These are phyloP conservation scores for Isoetes taiwanensis DNA, from an alignment of 75 land plant genomes.

Conservation along the genomic window DNA sequence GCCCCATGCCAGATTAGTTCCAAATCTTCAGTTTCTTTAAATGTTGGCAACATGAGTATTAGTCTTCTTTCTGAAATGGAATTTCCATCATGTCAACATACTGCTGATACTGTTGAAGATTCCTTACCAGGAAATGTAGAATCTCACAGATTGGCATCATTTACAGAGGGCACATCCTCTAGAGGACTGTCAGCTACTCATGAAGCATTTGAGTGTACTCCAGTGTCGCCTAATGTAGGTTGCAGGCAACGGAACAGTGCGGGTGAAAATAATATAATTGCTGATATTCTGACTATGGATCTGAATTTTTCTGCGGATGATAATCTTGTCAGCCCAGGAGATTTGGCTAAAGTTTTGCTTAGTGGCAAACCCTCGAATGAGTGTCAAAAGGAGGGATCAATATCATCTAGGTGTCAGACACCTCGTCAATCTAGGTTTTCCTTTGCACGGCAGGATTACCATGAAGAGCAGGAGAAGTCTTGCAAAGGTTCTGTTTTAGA, in stretches of 20 bases:
- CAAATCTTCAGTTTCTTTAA: too few species aligned
- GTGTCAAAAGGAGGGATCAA: slow-evolving; percentile 6
- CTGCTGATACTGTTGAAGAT: neutral
- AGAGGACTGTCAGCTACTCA: neutral
- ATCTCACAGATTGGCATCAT: neutral
- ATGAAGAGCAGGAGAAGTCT: too few species aligned
- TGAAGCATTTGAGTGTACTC: neutral
- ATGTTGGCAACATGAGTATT: too few species aligned
- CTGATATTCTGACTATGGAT: slow-evolving; percentile 51
- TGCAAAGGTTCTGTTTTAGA: too few species aligned
- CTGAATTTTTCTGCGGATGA: slow-evolving; percentile 44
- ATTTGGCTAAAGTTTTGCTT: slow-evolving; percentile 27
- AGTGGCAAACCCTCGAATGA: slow-evolving; percentile 14
- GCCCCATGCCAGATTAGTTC: too few species aligned
- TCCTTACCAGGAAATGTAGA: neutral
- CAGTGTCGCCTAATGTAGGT: slow-evolving; percentile 9
- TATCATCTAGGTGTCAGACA: slow-evolving; percentile 21
- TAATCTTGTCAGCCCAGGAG: slow-evolving; percentile 27
- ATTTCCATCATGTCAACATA: neutral
- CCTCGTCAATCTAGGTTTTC: slow-evolving; percentile 65
- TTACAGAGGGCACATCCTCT: neutral
- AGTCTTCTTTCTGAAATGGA: neutral
- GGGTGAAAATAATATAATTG: slow-evolving; percentile 46
- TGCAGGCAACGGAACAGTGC: neutral
- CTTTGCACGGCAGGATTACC: slow-evolving; percentile 81